Conservation (phyloP, 345 rosid genomes). For the Erucastrum elatum region DNA sequence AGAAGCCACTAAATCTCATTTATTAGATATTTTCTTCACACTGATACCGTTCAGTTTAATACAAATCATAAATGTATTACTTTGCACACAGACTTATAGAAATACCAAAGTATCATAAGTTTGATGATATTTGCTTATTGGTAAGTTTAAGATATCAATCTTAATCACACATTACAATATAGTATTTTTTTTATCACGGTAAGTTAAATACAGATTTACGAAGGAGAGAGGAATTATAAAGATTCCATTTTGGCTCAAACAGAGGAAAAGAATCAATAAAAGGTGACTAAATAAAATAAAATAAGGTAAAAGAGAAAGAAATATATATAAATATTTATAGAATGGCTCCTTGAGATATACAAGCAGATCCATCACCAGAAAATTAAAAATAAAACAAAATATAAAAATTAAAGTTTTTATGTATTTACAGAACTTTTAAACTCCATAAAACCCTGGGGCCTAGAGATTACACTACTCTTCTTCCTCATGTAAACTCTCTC, state of each 20-base stretch:
- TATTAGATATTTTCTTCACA: neutral
- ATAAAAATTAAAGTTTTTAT: conserved; percentile 9
- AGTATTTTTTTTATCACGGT: neutral
- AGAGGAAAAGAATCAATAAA: conserved; percentile 40
- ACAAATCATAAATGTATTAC: neutral
- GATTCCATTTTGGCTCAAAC: conserved; percentile 34
- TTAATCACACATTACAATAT: neutral
- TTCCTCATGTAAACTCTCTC: conserved; percentile 40
- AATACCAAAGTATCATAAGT: neutral
- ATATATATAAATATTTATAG: conserved; percentile 7
- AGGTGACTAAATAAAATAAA: conserved; percentile 38
- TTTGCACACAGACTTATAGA: neutral
- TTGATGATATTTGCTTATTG: neutral
- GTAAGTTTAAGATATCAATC: conserved; percentile 3
- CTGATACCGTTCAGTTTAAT: neutral
- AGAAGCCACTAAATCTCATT: neutral
- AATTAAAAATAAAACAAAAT: conserved; percentile 30
- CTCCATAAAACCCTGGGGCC: conserved; percentile 57
- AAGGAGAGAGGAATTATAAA: conserved; percentile 14
- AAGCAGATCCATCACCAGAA: conserved; percentile 61
- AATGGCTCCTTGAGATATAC: conserved; percentile 70
- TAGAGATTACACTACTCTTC: conserved; percentile 51
- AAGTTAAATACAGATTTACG: conserved; percentile 9
- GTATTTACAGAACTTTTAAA: conserved; percentile 37
- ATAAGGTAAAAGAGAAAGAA: conserved; percentile 1